phyloP scores from a whole-genome alignment of 1,284 basidiomycete species.

The Cutaneotrichosporon cavernicola region DNA sequence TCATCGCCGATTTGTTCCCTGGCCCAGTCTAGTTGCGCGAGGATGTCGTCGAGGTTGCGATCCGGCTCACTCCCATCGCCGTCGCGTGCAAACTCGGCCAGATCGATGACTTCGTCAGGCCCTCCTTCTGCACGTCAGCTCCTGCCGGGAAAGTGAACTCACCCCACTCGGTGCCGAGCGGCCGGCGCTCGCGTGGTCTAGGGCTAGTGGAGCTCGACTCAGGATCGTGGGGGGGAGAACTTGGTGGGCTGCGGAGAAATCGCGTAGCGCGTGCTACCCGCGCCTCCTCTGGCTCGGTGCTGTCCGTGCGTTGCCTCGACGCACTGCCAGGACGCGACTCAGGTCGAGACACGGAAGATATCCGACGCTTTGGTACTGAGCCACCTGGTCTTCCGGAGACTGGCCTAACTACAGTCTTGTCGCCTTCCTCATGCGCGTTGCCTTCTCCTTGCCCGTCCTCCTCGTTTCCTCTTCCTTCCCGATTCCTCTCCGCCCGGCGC shows the following conservation, averaged over 20 bases:
- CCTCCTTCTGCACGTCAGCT: conserved; percentile 6
- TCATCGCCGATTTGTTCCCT: background rate
- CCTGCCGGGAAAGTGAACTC: background rate
- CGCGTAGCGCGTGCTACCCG: background rate
- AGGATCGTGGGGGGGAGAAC: conserved; percentile 5
- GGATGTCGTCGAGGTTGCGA: background rate
- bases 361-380: conserved; percentile 15
- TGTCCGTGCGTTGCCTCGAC: conserved; percentile 5
- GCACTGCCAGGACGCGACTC: background rate
- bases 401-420: background rate
- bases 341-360: conserved; percentile 12
- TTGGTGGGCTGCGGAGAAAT: conserved; percentile 12
- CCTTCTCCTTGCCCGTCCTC: background rate
- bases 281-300: background rate
- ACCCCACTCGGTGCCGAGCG: conserved; percentile 8
- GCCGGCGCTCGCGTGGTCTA: background rate
- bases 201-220: background rate
- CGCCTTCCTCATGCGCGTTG: background rate
- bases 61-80: background rate
- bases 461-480: background rate
- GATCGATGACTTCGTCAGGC: conserved; percentile 9
- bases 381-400: background rate
- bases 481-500: background rate
- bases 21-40: background rate
- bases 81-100: conserved; percentile 9